These are phyloP conservation scores for Lantana camara DNA, from an alignment of 257 asterid species.

Conservation along the genomic window DNA sequence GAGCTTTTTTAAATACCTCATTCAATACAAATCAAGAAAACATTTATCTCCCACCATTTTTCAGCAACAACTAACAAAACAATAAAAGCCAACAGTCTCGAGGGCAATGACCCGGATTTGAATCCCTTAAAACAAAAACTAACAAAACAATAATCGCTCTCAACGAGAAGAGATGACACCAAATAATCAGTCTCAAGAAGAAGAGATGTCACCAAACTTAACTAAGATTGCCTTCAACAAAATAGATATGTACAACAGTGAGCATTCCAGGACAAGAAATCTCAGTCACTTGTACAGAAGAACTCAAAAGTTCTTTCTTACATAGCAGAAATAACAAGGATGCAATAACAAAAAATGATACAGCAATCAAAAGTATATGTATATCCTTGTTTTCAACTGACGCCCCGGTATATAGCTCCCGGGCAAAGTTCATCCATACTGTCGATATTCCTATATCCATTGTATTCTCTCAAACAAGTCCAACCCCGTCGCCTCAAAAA, in stretches of 20 bases:
- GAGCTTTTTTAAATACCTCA: too few species aligned
- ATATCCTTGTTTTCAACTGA: conserved; percentile 5
- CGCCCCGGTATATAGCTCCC: conserved; percentile 69
- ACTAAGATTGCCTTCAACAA: conserved; percentile 8
- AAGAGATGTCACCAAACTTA: too few species aligned
- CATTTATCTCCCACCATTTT: neutral
- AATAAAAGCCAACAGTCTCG: too few species aligned
- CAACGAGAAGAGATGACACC: neutral
- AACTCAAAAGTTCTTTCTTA: neutral
- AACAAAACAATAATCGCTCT: neutral
- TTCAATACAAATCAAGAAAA: neutral
- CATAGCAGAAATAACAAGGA: too few species aligned
- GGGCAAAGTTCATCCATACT: conserved; percentile 73
- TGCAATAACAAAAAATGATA: too few species aligned
- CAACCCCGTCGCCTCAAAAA: conserved; percentile 71
- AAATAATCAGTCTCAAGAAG: neutral
- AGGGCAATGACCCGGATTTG: too few species aligned
- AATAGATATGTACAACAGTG: conserved; percentile 12
- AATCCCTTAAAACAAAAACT: too few species aligned
- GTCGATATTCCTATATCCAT: conserved; percentile 60
- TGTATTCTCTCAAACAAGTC: conserved; percentile 70
- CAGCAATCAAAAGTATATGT: too few species aligned
- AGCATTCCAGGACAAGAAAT: neutral
- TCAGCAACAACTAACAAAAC: too few species aligned
- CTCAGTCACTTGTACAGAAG: conserved; percentile 12